These are phyloP conservation scores for Fusarium falciforme DNA, from an alignment of 2,329 filamentous ascomycete genomes.

Conservation along the genomic window DNA sequence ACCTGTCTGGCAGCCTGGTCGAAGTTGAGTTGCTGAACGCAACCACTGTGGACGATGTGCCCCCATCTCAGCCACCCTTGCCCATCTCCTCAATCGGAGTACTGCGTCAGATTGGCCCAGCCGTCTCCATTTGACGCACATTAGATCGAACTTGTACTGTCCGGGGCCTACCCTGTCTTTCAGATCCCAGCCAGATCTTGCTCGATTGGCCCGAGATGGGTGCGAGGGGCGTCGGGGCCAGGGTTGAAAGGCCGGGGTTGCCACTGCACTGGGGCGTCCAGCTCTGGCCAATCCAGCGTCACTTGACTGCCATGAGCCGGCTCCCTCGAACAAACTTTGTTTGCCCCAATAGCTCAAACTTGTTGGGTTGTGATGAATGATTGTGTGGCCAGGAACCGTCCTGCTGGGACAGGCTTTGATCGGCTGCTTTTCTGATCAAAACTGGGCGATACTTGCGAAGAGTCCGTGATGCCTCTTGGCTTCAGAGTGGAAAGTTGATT, in stretches of 20 bases:
- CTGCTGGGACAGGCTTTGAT: slow-evolving; percentile 16
- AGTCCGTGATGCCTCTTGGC: slow-evolving; percentile 8
- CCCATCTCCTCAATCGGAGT: slow-evolving; percentile 15
- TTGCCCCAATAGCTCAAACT: slow-evolving; percentile 20
- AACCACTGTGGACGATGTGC: slow-evolving; percentile 16
- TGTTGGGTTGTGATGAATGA: slow-evolving; percentile 17
- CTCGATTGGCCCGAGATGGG: slow-evolving; percentile 29
- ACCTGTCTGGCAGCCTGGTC: neutral
- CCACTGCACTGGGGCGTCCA: slow-evolving; percentile 35
- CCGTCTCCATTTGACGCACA: slow-evolving; percentile 31
- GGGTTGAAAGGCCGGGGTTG: slow-evolving; percentile 21
- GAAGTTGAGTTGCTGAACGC: slow-evolving; percentile 2
- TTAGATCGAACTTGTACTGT: slow-evolving; percentile 40
- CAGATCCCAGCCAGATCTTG: slow-evolving; percentile 38
- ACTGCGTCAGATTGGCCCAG: slow-evolving; percentile 26
- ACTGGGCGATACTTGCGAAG: slow-evolving; percentile 15
- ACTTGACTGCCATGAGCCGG: slow-evolving; percentile 7
- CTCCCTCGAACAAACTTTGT: slow-evolving; percentile 23
- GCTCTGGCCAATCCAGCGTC: slow-evolving; percentile 18
- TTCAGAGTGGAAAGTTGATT: neutral
- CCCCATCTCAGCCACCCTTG: neutral
- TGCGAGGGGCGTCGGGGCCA: slow-evolving; percentile 16
- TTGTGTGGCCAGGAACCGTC: slow-evolving; percentile 27
- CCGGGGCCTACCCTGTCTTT: slow-evolving; percentile 38
- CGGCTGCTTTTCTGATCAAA: slow-evolving; percentile 14